Percentiles rank a stretch among this genome's conserved stretches.
Evolutionary conservation across 805 yeast species (phyloP).

Genomic region (Cyberlindnera petersonii): DNA sequence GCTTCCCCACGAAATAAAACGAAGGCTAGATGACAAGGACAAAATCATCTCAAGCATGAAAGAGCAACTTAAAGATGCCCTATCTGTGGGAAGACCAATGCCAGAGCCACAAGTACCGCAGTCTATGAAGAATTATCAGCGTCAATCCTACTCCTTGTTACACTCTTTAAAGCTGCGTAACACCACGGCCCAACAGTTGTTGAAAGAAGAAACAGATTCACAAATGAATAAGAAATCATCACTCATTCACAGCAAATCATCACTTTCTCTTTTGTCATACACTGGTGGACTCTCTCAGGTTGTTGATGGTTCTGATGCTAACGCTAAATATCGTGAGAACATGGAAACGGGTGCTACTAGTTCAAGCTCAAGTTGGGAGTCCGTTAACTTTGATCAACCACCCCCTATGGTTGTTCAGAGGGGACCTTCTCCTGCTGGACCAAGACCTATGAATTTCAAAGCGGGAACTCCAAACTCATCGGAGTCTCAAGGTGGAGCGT

Average conservation of each 20-base stretch:
- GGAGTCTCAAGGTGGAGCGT: neutral
- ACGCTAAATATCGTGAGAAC: neutral
- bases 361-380: slow-evolving; percentile 6
- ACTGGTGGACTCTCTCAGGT: neutral
- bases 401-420: neutral
- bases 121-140: slow-evolving; percentile 5
- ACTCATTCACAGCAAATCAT: slow-evolving; percentile 12
- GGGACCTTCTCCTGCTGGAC: neutral
- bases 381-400: neutral
- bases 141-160: slow-evolving; percentile 5
- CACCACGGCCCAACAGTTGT: neutral
- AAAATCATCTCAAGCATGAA: slow-evolving; percentile 17
- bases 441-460: neutral
- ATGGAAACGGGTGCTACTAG: neutral
- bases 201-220: no score
- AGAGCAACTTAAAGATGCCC: slow-evolving; percentile 2
- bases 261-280: slow-evolving; percentile 7
- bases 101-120: neutral
- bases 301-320: neutral
- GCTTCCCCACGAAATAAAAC: slow-evolving; percentile 41
- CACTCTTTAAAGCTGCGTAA: slow-evolving; percentile 7
- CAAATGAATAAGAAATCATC: slow-evolving; percentile 6
- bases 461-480: neutral
- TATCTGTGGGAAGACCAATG: neutral
- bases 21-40: slow-evolving; percentile 52